Conservation (phyloP, 495 filamentous ascomycete genomes). For the Xanthoparmelia taractica region DNA sequence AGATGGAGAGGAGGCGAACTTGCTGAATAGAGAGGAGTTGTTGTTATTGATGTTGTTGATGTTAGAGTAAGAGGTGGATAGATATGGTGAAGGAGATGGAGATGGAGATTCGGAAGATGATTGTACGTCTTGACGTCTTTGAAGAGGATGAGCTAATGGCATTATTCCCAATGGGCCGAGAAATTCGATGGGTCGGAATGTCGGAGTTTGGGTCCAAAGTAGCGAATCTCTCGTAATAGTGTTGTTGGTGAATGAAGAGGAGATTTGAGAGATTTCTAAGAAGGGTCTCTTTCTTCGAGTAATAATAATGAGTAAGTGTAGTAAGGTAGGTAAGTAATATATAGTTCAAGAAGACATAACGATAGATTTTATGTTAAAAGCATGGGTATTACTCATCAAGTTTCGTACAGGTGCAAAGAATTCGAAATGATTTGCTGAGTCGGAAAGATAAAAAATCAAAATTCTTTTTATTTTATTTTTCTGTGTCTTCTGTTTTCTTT, state of each 20-base stretch:
- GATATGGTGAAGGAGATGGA: slow-evolving; percentile 18
- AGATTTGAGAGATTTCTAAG: too few relatives aligned
- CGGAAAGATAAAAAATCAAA: too few relatives aligned
- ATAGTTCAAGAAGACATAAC: too few relatives aligned
- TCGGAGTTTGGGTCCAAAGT: slow-evolving; percentile 8
- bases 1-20: neutral
- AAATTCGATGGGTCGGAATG: slow-evolving; percentile 16
- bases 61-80: neutral
- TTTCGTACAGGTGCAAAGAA: neutral
- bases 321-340: too few relatives aligned
- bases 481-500: too few relatives aligned
- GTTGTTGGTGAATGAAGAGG: slow-evolving; percentile 1
- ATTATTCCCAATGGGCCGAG: slow-evolving; percentile 9
- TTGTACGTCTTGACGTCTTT: slow-evolving; percentile 19
- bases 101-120: slow-evolving; percentile 19
- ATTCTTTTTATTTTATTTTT: neutral
- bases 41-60: slow-evolving; percentile 5
- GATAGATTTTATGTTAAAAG: neutral
- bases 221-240: slow-evolving; percentile 14
- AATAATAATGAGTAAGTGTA: neutral
- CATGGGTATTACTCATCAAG: slow-evolving; percentile 10
- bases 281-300: too few relatives aligned
- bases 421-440: neutral
- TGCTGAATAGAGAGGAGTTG: slow-evolving; percentile 2
- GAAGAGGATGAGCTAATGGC: slow-evolving; percentile 20